A percentile compares a stretch with the other conserved stretches of the same genome.
phyloP scores from a whole-genome alignment of 83 land plant genomes.

The Diphasiastrum complanatum region DNA sequence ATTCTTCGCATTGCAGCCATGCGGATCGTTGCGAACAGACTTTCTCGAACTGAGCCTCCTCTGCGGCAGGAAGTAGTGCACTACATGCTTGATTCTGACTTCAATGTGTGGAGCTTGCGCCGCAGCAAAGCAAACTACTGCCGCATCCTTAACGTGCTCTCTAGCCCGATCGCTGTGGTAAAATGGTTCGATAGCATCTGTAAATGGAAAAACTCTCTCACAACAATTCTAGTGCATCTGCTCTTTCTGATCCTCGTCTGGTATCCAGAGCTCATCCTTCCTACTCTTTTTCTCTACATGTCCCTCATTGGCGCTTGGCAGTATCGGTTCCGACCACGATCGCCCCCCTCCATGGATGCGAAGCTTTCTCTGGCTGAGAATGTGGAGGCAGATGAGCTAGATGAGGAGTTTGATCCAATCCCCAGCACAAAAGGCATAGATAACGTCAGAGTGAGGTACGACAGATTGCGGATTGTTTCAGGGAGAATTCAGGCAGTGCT shows the following conservation, averaged over 20 bases:
- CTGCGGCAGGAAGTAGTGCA: no score
- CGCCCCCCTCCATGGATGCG: constrained; percentile 52
- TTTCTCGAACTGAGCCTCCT: no score
- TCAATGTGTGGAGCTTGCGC: no score
- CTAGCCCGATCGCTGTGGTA: no score
- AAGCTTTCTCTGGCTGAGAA: constrained; percentile 51
- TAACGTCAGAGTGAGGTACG: constrained; percentile 44
- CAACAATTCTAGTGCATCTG: no score
- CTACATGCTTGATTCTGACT: no score
- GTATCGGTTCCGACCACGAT: constrained; percentile 52
- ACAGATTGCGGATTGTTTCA: constrained; percentile 47
- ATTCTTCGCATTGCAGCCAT: no score
- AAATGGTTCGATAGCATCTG: no score
- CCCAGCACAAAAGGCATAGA: constrained; percentile 47
- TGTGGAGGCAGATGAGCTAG: constrained; percentile 58
- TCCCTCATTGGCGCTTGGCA: constrained; percentile 62
- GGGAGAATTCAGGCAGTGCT: constrained; percentile 60
- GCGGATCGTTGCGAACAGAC: no score
- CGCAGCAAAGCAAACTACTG: no score
- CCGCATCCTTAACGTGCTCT: no score
- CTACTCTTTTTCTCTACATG: constrained; percentile 50
- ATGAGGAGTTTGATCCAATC: constrained; percentile 66
- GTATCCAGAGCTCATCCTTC: constrained; percentile 52
- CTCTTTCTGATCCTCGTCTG: not conserved
- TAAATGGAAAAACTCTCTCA: no score